Evolutionary conservation across 257 asterid species (phyloP).

Genomic region (Thymus mandschuricus): DNA sequence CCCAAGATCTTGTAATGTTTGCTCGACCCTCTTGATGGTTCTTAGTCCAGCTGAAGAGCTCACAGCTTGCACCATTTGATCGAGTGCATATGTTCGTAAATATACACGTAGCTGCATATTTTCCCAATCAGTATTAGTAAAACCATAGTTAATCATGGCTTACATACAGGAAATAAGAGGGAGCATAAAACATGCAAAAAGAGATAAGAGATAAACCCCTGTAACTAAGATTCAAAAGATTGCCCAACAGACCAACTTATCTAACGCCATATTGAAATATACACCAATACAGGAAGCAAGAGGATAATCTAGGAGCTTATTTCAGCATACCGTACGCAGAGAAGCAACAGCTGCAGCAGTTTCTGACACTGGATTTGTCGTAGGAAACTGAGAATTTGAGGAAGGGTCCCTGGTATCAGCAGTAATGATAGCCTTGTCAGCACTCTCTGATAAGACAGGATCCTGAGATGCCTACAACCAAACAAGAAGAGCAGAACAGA

Average conservation of each 20-base stretch:
- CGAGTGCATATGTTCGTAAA: conserved; percentile 85
- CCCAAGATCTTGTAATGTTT: conserved; percentile 98
- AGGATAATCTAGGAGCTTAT: conserved; percentile 9
- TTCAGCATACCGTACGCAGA: conserved; percentile 77
- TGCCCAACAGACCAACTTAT: not conserved
- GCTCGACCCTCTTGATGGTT: conserved; percentile 93
- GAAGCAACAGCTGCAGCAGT: conserved; percentile 78
- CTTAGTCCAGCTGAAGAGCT: conserved; percentile 98
- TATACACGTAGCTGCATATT: conserved; percentile 85
- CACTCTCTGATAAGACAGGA: conserved; percentile 53
- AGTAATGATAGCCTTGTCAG: conserved; percentile 48
- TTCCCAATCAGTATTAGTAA: conserved; percentile 29
- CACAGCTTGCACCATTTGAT: conserved; percentile 99
- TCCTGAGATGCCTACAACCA: conserved; percentile 57
- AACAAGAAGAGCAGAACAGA: conserved; percentile 20
- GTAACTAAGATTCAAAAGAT: not conserved
- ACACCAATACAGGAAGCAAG: conserved; percentile 1
- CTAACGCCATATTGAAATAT: not conserved
- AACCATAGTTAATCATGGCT: conserved; percentile 12
- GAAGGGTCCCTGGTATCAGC: conserved; percentile 56
- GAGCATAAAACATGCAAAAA: not conserved
- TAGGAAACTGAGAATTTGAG: conserved; percentile 55
- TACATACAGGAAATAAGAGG: not conserved
- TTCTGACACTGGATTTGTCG: conserved; percentile 67
- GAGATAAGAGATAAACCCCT: not conserved